Evolutionary conservation across 202 grass and related monocot species (phyloP).

Genomic region (Eragrostis tef): DNA sequence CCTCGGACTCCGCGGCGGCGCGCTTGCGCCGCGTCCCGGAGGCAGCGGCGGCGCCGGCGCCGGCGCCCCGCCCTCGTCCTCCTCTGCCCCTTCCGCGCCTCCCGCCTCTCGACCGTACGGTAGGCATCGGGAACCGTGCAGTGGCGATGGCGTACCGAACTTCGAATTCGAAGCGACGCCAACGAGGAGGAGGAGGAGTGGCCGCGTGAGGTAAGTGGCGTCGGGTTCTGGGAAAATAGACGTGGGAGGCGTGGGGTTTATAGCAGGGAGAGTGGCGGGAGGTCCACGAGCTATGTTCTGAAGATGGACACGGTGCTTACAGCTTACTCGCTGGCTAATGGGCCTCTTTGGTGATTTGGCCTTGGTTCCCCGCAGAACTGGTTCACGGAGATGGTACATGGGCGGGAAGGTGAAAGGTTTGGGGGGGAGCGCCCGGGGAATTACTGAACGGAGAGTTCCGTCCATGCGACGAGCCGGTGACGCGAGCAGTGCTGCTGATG

Average conservation of each 20-base stretch:
- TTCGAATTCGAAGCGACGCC: background rate
- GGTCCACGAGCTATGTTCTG: background rate
- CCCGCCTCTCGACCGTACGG: slow-evolving; percentile 31
- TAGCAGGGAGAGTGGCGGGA: slow-evolving; percentile 43
- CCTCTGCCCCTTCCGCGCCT: slow-evolving; percentile 35
- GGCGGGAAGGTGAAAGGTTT: slow-evolving; percentile 44
- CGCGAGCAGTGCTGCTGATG: background rate
- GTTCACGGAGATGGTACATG: background rate
- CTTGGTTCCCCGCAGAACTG: background rate
- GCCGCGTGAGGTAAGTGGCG: background rate
- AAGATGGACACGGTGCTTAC: background rate
- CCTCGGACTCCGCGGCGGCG: too few species aligned
- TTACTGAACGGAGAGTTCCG: background rate
- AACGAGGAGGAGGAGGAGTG: background rate
- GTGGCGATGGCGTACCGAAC: background rate
- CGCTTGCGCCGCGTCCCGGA: background rate
- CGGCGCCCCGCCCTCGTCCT: background rate
- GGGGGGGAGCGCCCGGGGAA: background rate
- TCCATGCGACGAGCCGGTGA: background rate
- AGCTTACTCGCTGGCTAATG: accelerated
- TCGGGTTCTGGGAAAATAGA: background rate
- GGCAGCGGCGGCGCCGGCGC: slow-evolving; percentile 13
- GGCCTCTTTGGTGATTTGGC: background rate
- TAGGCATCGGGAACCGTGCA: slow-evolving; percentile 15
- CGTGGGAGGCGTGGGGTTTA: slow-evolving; percentile 12